Evolutionary conservation across 2,329 filamentous ascomycete genomes (phyloP).

Genomic region (Pyrenophora tritici-repentis): DNA sequence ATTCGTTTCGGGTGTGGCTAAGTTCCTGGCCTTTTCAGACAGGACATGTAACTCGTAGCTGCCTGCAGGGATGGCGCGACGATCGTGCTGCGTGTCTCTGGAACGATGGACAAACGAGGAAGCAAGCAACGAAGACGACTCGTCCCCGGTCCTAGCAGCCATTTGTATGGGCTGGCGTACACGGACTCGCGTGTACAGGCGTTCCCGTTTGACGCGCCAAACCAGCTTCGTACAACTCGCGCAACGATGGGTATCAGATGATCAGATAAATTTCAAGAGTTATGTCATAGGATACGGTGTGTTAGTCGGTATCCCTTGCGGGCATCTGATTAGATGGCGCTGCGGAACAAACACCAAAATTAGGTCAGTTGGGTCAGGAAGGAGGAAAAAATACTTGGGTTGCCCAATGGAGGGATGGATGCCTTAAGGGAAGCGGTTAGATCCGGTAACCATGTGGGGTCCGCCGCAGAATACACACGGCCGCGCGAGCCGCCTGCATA

Average conservation of each 20-base stretch:
- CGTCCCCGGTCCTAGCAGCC: slow-evolving; percentile 23
- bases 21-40: slow-evolving; percentile 34
- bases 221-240: slow-evolving; percentile 29
- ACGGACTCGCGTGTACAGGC: slow-evolving; percentile 26
- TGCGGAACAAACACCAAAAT: slow-evolving; percentile 7
- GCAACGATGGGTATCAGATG: slow-evolving; percentile 27
- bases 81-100: slow-evolving; percentile 28
- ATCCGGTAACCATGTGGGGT: slow-evolving; percentile 13
- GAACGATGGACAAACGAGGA: slow-evolving; percentile 26
- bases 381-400: neutral
- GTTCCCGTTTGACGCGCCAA: slow-evolving; percentile 28
- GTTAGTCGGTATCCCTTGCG: slow-evolving; percentile 13
- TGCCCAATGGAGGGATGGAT: slow-evolving; percentile 2
- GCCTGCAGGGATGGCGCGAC: slow-evolving; percentile 25
- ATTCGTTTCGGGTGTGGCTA: slow-evolving; percentile 28
- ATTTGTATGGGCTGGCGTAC: slow-evolving; percentile 32
- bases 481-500: slow-evolving; percentile 18
- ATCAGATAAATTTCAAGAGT: slow-evolving; percentile 27
- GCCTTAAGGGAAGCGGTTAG: slow-evolving; percentile 14
- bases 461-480: slow-evolving; percentile 4
- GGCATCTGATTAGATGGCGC: slow-evolving; percentile 35
- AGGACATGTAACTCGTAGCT: slow-evolving; percentile 41
- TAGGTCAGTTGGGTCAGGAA: neutral
- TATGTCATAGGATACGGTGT: slow-evolving; percentile 1
- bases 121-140: slow-evolving; percentile 21